These are phyloP conservation scores for Malassezia sympodialis DNA, from an alignment of 1,284 basidiomycete species.

Conservation along the genomic window DNA sequence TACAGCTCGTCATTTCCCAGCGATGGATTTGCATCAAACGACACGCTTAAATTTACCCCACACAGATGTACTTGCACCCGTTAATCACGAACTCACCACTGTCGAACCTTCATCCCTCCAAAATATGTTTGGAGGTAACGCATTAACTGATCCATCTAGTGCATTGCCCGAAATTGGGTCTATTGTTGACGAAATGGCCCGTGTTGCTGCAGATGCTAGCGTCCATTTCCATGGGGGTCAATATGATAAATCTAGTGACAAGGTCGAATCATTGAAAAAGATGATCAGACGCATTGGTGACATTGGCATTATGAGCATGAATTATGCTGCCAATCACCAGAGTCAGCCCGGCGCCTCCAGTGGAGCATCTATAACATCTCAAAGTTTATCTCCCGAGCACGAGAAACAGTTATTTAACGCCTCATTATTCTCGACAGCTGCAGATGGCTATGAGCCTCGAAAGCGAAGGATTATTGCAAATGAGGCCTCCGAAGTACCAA, in stretches of 20 bases:
- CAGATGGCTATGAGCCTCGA: not conserved
- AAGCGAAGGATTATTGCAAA: not conserved
- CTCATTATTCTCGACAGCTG: not conserved
- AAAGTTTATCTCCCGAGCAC: not conserved
- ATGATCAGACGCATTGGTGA: conserved; percentile 19
- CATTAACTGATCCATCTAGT: not conserved
- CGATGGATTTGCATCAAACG: not conserved
- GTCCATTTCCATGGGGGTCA: conserved; percentile 19
- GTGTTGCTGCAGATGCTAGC: conserved; percentile 15
- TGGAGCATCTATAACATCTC: not conserved
- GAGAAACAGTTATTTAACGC: conserved; percentile 1
- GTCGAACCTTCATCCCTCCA: not conserved
- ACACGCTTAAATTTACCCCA: not conserved
- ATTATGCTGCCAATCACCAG: not conserved
- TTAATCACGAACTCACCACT: not conserved
- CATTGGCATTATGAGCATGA: conserved; percentile 12
- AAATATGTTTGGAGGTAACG: not conserved
- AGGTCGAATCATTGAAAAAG: conserved; percentile 16
- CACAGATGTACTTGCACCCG: not conserved
- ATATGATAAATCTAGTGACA: conserved; percentile 18
- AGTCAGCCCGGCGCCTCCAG: not conserved
- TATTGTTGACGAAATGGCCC: conserved; percentile 15
- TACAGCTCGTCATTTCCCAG: not conserved
- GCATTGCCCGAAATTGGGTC: not conserved
- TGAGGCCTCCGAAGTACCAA: not conserved